Conservation (phyloP, 1,284 basidiomycete genomes). For the Irpex rosettiformis region DNA sequence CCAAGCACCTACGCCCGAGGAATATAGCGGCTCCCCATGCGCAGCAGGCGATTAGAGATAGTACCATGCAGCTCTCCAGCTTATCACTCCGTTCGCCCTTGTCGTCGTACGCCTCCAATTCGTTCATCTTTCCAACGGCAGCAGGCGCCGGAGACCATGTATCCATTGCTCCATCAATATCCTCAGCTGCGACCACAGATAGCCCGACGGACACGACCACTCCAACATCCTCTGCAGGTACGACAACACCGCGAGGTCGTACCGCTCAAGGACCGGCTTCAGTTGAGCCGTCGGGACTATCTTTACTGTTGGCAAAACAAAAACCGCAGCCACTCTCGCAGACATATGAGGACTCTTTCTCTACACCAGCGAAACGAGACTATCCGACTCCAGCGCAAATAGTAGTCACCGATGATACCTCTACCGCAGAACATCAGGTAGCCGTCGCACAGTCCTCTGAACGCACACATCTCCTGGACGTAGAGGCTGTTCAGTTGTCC, state of each 20-base stretch:
- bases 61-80: conserved; percentile 61
- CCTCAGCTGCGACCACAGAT: conserved; percentile 21
- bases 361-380: conserved; percentile 11
- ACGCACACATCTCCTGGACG: conserved; percentile 1
- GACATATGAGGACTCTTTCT: conserved; percentile 4
- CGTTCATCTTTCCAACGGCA: conserved; percentile 37
- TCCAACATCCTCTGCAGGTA: conserved; percentile 27
- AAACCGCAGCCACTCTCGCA: conserved; percentile 10
- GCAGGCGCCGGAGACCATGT: conserved; percentile 13
- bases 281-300: conserved; percentile 38
- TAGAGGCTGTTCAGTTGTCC: conserved; percentile 22
- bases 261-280: conserved; percentile 15
- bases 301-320: conserved; percentile 36
- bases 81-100: conserved; percentile 37
- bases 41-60: conserved; percentile 59
- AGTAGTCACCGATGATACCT: background rate
- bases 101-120: conserved; percentile 20
- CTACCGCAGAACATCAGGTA: background rate
- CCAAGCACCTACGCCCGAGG: conserved; percentile 25
- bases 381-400: background rate
- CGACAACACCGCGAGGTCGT: conserved; percentile 21
- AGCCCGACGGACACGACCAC: conserved; percentile 26
- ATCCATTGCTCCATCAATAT: conserved; percentile 26
- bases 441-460: background rate
- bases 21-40: conserved; percentile 39